Evolutionary conservation across 2,329 filamentous ascomycete species (phyloP), one percentile per base, ranked within the genome.

Genomic region (Penicillium olsonii): DNA sequence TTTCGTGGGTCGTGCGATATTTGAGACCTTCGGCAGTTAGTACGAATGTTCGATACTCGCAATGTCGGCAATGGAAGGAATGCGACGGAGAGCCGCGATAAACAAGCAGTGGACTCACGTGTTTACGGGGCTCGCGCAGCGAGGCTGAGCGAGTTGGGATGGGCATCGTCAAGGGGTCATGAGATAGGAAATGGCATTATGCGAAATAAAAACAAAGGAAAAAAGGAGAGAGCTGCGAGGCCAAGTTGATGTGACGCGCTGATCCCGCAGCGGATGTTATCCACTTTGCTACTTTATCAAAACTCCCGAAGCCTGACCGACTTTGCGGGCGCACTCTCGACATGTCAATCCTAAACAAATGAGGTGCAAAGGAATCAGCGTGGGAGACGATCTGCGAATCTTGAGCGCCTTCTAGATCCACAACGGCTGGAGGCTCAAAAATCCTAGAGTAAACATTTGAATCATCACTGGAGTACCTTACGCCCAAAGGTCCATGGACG

Each of bases 111-210:
- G 12, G 19, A 61, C 63, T 63, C 35, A 64, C 67, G 53, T 66
- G 61, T 54, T 65, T 63, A 52, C 62, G 63, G 35, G 67, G 63
- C 27, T 70, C 69, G 31, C 68, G 67, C 38, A 68, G 55, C 17
- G 68, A 70, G 42, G 57, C 48, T 12, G 68, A 69, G 19, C 69
- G 68, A 26, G 68, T 72, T 15, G 70, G 70, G 35, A 72, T 71
- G 38, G 70, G 68, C 70, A 73, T 73, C 24, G 33, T 22, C 35
- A 22, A 37, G 15, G n/a, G 29, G 46, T 44, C 39, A 52, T 45
- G 9, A 42, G 33, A 17, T 27, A 35, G 14, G n/a, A 31, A 29
- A 20, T 3, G 12, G 33, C 45, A 44, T 48, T 10, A 37, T 37
- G 39, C 31, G 10, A 35, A 31, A 31, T 12, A 29, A 31, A 31